Evolutionary conservation across 139 green algal genomes (phyloP).

Genomic region (Picochlorum sp.): DNA sequence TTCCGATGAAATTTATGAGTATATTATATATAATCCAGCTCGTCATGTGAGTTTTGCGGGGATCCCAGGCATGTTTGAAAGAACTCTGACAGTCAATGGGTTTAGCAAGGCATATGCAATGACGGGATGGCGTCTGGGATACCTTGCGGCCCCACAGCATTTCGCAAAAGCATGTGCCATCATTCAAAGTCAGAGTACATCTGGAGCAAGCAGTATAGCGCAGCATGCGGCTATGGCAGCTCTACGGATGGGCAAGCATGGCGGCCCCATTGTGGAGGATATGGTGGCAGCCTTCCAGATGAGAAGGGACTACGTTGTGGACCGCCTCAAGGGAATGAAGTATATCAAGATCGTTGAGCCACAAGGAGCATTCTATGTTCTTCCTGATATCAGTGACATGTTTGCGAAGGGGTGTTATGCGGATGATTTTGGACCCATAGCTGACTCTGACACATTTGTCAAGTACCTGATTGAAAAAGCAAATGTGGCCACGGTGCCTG

Average conservation of each 20-base stretch:
- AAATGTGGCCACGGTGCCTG: constrained; percentile 86
- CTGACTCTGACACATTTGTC: constrained; percentile 70
- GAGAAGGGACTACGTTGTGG: constrained; percentile 60
- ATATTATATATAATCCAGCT: constrained; percentile 86
- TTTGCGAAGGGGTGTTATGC: constrained; percentile 50
- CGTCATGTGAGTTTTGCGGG: constrained; percentile 72
- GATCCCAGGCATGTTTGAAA: constrained; percentile 80
- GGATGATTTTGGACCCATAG: constrained; percentile 61
- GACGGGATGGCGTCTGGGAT: constrained; percentile 91
- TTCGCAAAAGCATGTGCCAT: constrained; percentile 69
- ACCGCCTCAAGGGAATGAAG: constrained; percentile 56
- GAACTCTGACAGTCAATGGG: constrained; percentile 95
- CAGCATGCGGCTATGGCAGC: constrained; percentile 87
- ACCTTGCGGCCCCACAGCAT: constrained; percentile 78
- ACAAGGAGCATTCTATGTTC: constrained; percentile 90
- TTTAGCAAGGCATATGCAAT: constrained; percentile 92
- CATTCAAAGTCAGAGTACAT: constrained; percentile 91
- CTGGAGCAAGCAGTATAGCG: constrained; percentile 58
- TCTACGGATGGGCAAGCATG: constrained; percentile 63
- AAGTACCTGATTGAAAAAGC: constrained; percentile 46
- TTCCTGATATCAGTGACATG: constrained; percentile 78
- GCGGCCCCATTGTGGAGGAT: constrained; percentile 54
- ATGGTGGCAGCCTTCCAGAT: constrained; percentile 84
- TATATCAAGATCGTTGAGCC: constrained; percentile 62
- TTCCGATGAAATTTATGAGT: constrained; percentile 84